Percentiles rank a stretch among this genome's conserved stretches.
Conservation (phyloP, 371 early-diverging fungal genomes). For the Mortierella sp. region DNA sequence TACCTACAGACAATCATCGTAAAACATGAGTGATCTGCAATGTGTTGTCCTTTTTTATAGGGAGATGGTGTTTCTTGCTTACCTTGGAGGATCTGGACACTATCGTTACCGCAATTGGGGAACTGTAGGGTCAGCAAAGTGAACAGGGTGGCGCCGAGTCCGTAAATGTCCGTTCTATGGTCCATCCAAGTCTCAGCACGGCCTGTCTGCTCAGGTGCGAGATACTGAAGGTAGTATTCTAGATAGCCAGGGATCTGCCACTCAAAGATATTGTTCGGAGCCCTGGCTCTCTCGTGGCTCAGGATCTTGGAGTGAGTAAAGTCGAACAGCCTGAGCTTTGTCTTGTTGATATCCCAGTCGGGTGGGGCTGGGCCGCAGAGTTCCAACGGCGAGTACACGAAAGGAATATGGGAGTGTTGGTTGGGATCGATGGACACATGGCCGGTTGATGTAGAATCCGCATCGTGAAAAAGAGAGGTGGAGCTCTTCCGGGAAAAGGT, state of each 20-base stretch:
- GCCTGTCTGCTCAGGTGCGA: constrained; percentile 71
- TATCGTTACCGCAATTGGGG: constrained; percentile 63
- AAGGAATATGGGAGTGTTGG: not conserved
- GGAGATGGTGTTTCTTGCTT: not conserved
- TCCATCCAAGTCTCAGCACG: constrained; percentile 69
- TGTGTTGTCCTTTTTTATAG: too few relatives aligned
- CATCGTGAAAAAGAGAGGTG: constrained; percentile 27
- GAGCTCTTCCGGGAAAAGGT: constrained; percentile 8
- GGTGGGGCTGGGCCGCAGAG: not conserved
- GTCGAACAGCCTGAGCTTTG: constrained; percentile 41
- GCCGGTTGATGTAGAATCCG: not conserved
- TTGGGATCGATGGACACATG: not conserved
- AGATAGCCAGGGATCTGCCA: constrained; percentile 50
- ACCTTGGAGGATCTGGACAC: constrained; percentile 68
- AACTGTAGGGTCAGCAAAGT: constrained; percentile 59
- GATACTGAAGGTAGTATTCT: constrained; percentile 47
- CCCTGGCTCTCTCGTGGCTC: constrained; percentile 50
- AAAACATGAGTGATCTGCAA: too few relatives aligned
- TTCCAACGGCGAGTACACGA: not conserved
- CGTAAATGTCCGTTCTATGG: constrained; percentile 71
- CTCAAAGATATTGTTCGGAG: constrained; percentile 46
- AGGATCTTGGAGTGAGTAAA: constrained; percentile 50
- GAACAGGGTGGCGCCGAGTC: constrained; percentile 65
- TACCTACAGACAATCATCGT: constrained; percentile 16
- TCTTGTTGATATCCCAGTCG: constrained; percentile 31